phyloP scores from a whole-genome alignment of 352 stramenopile genomes.

The Halophytophthora batemanensis region DNA sequence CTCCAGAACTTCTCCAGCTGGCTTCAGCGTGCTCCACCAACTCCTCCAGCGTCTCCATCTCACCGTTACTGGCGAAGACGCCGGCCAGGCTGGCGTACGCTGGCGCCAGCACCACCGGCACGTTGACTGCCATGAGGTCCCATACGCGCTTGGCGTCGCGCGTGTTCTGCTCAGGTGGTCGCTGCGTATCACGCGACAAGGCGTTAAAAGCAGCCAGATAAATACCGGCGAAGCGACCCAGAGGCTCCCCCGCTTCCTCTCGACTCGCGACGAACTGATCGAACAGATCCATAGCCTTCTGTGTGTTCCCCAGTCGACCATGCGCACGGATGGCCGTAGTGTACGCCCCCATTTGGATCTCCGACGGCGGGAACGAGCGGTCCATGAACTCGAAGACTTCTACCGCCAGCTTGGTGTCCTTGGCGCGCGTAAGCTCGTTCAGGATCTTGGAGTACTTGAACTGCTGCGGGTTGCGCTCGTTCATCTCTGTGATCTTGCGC shows the following conservation, averaged over 20 bases:
- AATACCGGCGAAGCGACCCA: conserved; percentile 47
- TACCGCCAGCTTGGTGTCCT: conserved; percentile 59
- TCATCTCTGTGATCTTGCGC: conserved; percentile 54
- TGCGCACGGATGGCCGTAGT: conserved; percentile 66
- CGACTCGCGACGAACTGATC: conserved; percentile 60
- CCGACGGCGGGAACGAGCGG: conserved; percentile 30
- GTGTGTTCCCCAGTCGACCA: conserved; percentile 60
- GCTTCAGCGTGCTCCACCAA: conserved; percentile 56
- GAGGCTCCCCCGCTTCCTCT: conserved; percentile 11
- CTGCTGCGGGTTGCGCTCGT: conserved; percentile 35
- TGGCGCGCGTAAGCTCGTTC: conserved; percentile 49
- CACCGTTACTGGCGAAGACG: conserved; percentile 74
- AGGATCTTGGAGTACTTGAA: conserved; percentile 71
- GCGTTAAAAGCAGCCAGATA: conserved; percentile 83
- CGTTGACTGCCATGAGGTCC: conserved; percentile 66
- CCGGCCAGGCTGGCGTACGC: conserved; percentile 81
- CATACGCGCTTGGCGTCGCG: conserved; percentile 69
- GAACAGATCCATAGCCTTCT: conserved; percentile 66
- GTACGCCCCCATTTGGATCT: conserved; percentile 59
- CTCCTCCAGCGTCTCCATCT: conserved; percentile 62
- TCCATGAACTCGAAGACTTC: conserved; percentile 65
- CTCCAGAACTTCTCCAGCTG: conserved; percentile 28
- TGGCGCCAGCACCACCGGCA: conserved; percentile 61
- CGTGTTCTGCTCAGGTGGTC: conserved; percentile 64
- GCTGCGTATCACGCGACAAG: conserved; percentile 63